These are phyloP conservation scores for Suhomyces sp. DNA, from an alignment of 805 yeast species.

Conservation along the genomic window DNA sequence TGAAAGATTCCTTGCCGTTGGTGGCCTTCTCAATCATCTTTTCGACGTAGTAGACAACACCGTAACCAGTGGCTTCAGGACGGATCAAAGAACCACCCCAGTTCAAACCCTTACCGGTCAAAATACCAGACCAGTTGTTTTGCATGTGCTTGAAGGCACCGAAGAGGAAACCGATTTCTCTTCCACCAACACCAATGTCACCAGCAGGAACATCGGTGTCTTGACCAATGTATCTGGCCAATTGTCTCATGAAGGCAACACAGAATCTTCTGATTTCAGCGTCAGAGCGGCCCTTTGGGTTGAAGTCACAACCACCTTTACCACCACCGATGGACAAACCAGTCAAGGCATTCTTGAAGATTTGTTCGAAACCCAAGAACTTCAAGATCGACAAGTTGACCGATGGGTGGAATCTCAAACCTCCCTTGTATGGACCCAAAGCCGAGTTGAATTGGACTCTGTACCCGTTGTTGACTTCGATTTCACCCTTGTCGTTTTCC, in stretches of 20 bases:
- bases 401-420: conserved; percentile 95
- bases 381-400: conserved; percentile 93
- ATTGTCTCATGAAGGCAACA: conserved; percentile 91
- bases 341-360: conserved; percentile 96
- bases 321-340: conserved; percentile 99
- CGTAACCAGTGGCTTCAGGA: conserved; percentile 99
- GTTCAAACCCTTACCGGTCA: conserved; percentile 95
- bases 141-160: conserved; percentile 93
- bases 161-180: conserved; percentile 90
- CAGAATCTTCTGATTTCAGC: conserved; percentile 96
- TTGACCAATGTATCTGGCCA: conserved; percentile 93
- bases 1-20: conserved; percentile 81
- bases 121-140: conserved; percentile 94
- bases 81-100: conserved; percentile 99
- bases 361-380: conserved; percentile 97
- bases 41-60: conserved; percentile 93
- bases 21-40: conserved; percentile 95
- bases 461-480: conserved; percentile 95
- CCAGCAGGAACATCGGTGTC: conserved; percentile 99
- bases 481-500: conserved; percentile 92
- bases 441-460: conserved; percentile 98
- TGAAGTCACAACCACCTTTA: conserved; percentile 98
- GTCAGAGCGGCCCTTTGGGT: conserved; percentile 93
- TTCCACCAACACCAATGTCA: conserved; percentile 97
- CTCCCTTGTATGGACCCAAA: conserved; percentile 98